Evolutionary conservation across 352 stramenopile genomes (phyloP), one percentile per base, ranked within the genome.

Genomic region (Pythium sukuiense): DNA sequence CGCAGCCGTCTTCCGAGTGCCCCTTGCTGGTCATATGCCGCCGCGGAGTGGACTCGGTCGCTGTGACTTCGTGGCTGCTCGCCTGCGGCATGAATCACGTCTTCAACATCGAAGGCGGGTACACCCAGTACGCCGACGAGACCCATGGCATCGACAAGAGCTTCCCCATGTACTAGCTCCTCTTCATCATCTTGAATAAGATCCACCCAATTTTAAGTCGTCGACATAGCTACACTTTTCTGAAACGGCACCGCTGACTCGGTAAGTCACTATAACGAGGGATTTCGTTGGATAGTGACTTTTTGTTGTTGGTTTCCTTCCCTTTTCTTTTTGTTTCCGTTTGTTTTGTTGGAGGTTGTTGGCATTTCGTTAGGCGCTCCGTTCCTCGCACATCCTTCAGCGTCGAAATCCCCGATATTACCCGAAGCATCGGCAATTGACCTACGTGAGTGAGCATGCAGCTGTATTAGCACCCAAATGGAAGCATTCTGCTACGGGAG

Each of bases 91-190:
- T 84, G 41, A 50, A 37, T 1, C 73, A 79, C 48, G 81, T 87
- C 1, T 66, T 70, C 49, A 93, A 92, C 58, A 68, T 95, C 11
- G 65, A 89, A 29, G 87, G 87, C 56, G 87, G 87, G 55, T 92
- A 94, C 71, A 80, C 78, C 0, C 75, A 70, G 58, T 95, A 85
- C 65, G 79, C 82, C 14, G 66, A 63, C 54, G 63, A 79, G 18
- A 14, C 16, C 14, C 11, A 18, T 32, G 65, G 61, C 27, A 72
- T 77, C 12, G 80, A 95, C 50, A 63, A 70, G 11, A 52, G 27
- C 2, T 95, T 95, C 65, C 85, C 85, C 1, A 91, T 92, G 76
- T 95, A 93, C 65, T 95, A 72, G 55, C 14, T 16, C 30, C 3
- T 11, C 32, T 7, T 26, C 5, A 14, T 16, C 13, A 1, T 41